Base-by-base conservation (phyloP, 1,284 basidiomycete genomes). In the Microbotryum lychnidis-dioicae region DNA sequence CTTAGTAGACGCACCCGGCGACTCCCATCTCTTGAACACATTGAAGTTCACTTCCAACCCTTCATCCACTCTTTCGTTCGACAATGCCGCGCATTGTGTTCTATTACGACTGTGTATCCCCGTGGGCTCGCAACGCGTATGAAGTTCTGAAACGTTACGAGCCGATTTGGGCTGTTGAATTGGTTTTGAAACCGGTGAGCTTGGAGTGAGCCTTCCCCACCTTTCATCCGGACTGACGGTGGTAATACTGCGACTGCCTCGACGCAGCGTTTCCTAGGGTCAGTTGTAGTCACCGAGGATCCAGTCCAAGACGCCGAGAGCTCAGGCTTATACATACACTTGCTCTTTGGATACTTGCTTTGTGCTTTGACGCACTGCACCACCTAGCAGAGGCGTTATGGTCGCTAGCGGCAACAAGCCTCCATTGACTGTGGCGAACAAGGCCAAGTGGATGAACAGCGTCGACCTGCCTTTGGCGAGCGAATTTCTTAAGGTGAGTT, bases 121-220 rank as follows among this genome's bases (percentile, higher is more conserved):
- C 67, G 0, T 66, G 64, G 62, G 29, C 42, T 14, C 23, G 50
- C 27, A 56, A 66, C 18, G 64, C 64, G 7, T 55, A 57, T 44
- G 29, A 45, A 66, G 65, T 66, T 18, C 45, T 66, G 12, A 46
- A 61, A 45, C 58, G 64, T 2, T 68, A 64, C 57, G n/a, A 54
- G 52, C 23, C 29, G 9, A 50, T 47, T 3, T 68, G 67, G 67
- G 29, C 54, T 46, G 12, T 59, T 25, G 45, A 66, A 8, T 27
- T 68, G 29, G 44, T 60, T 6, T 33, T 64, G 33, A 64, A 66
- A 50, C 67, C 67, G 20, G 48, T 44, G 10, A 62, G 62, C 46
- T 47, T 67, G 67, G 1, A 33, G 25, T 18, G 37, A 12, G 37
- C 37, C 37, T 42, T 31, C 31, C 31, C 31, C 37, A 18, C 12